phyloP scores from a whole-genome alignment of 1,284 basidiomycete species.

The Austroboletus novae-zelandiae region DNA sequence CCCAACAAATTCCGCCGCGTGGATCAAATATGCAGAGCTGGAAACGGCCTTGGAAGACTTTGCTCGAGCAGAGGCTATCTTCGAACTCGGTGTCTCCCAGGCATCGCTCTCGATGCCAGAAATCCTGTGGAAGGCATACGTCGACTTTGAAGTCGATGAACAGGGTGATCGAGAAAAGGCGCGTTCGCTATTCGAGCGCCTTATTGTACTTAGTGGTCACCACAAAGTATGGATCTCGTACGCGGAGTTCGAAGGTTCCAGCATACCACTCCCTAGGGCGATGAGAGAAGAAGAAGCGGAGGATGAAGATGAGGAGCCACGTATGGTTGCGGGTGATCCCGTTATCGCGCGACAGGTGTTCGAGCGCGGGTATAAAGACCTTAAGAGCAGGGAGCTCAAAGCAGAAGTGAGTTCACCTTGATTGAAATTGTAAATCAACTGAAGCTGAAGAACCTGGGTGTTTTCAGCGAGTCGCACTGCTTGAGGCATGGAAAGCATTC shows the following conservation, averaged over 20 bases:
- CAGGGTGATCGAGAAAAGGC: slow-evolving; percentile 89
- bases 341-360: slow-evolving; percentile 76
- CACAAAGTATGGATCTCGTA: slow-evolving; percentile 91
- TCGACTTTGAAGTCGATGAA: slow-evolving; percentile 90
- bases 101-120: slow-evolving; percentile 96
- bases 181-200: slow-evolving; percentile 86
- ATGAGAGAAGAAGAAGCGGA: slow-evolving; percentile 78
- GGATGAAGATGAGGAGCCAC: slow-evolving; percentile 59
- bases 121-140: slow-evolving; percentile 96
- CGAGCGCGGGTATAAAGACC: slow-evolving; percentile 81
- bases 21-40: slow-evolving; percentile 97
- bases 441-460: slow-evolving; percentile 2
- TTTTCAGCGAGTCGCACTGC: slow-evolving; percentile 75
- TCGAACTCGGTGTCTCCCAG: slow-evolving; percentile 93
- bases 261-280: slow-evolving; percentile 62
- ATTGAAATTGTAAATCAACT: neutral
- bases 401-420: slow-evolving; percentile 65
- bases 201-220: slow-evolving; percentile 86
- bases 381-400: slow-evolving; percentile 80
- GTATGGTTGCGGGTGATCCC: slow-evolving; percentile 69
- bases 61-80: slow-evolving; percentile 90
- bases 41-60: slow-evolving; percentile 93
- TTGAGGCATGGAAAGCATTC: slow-evolving; percentile 93
- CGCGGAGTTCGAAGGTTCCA: slow-evolving; percentile 73
- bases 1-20: slow-evolving; percentile 85